Evolutionary conservation across 345 rosid genomes (phyloP), one percentile per base, ranked within the genome.

Genomic region (Aethionema arabicum): DNA sequence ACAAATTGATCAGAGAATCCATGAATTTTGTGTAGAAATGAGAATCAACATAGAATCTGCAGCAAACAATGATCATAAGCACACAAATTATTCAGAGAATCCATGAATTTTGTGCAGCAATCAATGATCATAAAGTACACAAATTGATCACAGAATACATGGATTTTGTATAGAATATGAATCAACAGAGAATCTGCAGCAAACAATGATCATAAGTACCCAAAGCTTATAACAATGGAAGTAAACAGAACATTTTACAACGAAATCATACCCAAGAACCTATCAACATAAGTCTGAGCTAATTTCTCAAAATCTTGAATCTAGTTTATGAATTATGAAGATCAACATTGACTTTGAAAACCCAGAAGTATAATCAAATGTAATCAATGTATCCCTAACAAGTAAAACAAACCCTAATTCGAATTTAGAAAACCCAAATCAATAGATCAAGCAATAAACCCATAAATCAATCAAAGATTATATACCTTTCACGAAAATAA

Each of bases 401-500:
- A 21, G 27, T 21, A 21, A 27, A 40, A 36, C 35, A 46, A 52
- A 15, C 21, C 61, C n/a, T 14, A 60, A 35, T 29, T 29, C 32
- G 12, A 47, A 43, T 12, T 55, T 27, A 13, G 1, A 67, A 32
- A 27, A 57, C 16, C 42, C 36, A 39, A 4, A 45, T 39, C 5
- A 65, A 27, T 9, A 9, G 48, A 65, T 54, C 38, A 13, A 11
- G 40, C 7, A 62, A 4, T 5, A 29, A 45, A 37, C 37, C 54
- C 33, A 46, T 8, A 27, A 12, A 65, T 55, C 48, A 16, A 55
- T 55, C 7, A 45, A 12, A 41, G 4, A 40, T 10, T 3, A 41
- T 4, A 41, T 66, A 92, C 98, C 74, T 87, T 70, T 92, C 98
- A 38, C 96, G 96, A 69, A 85, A 8, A 65, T 82, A 89, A 66